phyloP scores from a whole-genome alignment of 495 filamentous ascomycete genomes.

The Xylaria scruposa region DNA sequence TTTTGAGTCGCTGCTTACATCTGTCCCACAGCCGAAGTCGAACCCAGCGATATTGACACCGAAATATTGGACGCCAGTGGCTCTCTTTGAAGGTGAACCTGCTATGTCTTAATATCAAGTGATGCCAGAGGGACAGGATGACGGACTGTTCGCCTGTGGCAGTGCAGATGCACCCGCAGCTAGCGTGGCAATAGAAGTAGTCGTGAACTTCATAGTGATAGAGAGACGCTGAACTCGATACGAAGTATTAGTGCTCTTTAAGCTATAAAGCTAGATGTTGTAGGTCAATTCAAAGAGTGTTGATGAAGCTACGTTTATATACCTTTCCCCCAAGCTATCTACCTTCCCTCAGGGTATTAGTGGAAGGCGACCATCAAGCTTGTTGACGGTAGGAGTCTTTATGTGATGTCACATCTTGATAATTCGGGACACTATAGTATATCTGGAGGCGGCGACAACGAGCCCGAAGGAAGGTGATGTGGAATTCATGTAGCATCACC shows the following conservation, averaged over 20 bases:
- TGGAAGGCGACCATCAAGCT: background rate
- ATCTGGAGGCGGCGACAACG: background rate
- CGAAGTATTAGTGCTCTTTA: too few species aligned
- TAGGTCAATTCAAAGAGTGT: background rate
- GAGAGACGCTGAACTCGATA: background rate
- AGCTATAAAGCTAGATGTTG: background rate
- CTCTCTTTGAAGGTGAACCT: conserved; percentile 1
- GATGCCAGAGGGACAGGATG: background rate
- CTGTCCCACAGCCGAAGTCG: conserved; percentile 57
- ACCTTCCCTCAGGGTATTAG: background rate
- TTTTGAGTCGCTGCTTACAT: conserved; percentile 30
- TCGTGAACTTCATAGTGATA: conserved; percentile 9
- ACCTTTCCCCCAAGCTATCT: background rate
- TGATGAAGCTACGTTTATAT: background rate
- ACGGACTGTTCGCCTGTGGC: background rate
- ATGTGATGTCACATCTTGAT: conserved; percentile 16
- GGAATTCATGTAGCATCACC: background rate
- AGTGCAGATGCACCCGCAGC: background rate
- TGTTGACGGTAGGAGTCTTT: background rate
- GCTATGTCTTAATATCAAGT: background rate
- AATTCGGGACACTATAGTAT: background rate
- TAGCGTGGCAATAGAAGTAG: background rate
- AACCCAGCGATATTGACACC: conserved; percentile 52
- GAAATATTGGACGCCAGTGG: conserved; percentile 24
- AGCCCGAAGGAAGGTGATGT: background rate